These are phyloP conservation scores for Albatrellus ellisii DNA, from an alignment of 768 basidiomycete genomes.

Conservation along the genomic window DNA sequence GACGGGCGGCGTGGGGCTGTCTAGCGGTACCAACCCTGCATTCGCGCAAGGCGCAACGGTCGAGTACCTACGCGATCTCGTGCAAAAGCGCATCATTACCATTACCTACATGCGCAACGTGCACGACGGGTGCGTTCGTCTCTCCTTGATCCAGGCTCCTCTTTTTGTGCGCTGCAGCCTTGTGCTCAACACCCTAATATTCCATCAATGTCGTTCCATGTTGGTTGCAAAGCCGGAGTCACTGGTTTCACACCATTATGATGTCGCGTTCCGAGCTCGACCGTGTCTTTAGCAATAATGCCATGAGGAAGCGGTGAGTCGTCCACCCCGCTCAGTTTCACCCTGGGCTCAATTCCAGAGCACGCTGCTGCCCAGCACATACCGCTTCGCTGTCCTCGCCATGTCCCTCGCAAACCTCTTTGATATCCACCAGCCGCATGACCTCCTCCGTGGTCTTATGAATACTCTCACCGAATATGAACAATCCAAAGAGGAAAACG, in stretches of 20 bases:
- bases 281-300: conserved; percentile 54
- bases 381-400: conserved; percentile 72
- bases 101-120: conserved; percentile 77
- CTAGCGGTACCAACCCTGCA: conserved; percentile 15
- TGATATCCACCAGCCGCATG: conserved; percentile 69
- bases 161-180: background rate
- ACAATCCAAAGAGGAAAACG: conserved; percentile 58
- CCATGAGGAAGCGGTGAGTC: conserved; percentile 68
- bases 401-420: conserved; percentile 77
- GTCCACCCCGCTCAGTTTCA: background rate
- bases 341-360: background rate
- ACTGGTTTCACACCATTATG: conserved; percentile 85
- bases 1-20: conserved; percentile 1
- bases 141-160: background rate
- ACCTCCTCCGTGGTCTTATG: conserved; percentile 64
- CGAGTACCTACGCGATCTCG: conserved; percentile 66
- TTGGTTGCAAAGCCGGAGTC: conserved; percentile 66
- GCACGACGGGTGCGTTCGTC: conserved; percentile 62
- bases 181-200: too few species aligned
- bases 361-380: conserved; percentile 45
- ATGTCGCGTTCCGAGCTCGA: conserved; percentile 65
- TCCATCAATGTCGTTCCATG: too few species aligned
- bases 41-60: conserved; percentile 47
- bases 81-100: conserved; percentile 76
- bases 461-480: conserved; percentile 70